Conservation (phyloP, 1,284 basidiomycete genomes). For the Heliocybe sulcata region DNA sequence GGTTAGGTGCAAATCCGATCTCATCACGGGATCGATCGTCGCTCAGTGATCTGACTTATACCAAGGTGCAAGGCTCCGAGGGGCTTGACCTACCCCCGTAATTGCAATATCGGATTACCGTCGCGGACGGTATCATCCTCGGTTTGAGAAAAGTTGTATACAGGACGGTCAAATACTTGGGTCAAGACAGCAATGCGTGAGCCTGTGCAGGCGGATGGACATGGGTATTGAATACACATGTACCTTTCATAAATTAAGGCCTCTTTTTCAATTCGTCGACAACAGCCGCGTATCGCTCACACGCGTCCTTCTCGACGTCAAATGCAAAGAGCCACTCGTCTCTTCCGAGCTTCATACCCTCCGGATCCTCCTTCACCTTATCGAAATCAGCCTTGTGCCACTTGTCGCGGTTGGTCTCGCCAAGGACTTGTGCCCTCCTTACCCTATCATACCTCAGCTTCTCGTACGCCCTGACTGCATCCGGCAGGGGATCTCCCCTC, state of each 20-base stretch:
- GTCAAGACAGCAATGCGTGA: too few relatives aligned
- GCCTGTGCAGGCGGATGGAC: too few relatives aligned
- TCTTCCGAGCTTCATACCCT: not conserved
- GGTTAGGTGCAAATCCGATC: too few relatives aligned
- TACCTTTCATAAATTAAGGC: not conserved
- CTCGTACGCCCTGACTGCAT: not conserved
- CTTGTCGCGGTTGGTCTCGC: not conserved
- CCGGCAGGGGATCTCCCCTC: not conserved
- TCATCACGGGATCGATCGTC: too few relatives aligned
- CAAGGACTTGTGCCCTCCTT: not conserved
- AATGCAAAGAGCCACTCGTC: not conserved
- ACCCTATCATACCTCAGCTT: not conserved
- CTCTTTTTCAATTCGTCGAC: not conserved
- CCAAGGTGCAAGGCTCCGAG: too few relatives aligned
- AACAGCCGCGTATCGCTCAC: not conserved
- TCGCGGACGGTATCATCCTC: too few relatives aligned
- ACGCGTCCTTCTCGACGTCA: not conserved
- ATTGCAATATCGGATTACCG: too few relatives aligned
- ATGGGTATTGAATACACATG: too few relatives aligned
- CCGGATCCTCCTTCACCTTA: slow-evolving; percentile 1
- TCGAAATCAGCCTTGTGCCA: not conserved
- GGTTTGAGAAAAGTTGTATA: too few relatives aligned
- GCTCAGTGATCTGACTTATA: too few relatives aligned
- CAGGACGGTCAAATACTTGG: too few relatives aligned
- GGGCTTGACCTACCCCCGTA: too few relatives aligned